Conservation (phyloP, 805 yeast species). For the Trichomonascus vanleenenianus region DNA sequence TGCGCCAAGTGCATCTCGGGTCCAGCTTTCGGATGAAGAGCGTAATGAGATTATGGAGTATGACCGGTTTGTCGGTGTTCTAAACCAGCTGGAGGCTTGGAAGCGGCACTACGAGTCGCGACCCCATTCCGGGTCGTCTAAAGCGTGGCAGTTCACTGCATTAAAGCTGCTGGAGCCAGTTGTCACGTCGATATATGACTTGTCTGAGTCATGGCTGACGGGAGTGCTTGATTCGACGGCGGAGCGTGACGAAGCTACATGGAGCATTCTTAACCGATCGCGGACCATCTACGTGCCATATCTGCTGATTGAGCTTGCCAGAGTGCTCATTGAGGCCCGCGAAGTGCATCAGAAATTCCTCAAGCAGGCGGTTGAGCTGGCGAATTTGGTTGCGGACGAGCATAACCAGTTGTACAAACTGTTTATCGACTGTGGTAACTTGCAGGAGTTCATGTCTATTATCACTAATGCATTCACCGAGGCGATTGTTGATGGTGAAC, state of each 20-base stretch:
- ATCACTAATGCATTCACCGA: conserved; percentile 52
- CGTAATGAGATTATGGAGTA: conserved; percentile 46
- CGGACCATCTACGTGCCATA: conserved; percentile 68
- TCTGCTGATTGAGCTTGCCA: conserved; percentile 58
- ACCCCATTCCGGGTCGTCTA: neutral
- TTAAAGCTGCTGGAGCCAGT: neutral
- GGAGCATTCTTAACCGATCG: conserved; percentile 40
- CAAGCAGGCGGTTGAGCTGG: conserved; percentile 48
- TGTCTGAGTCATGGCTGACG: conserved; percentile 13
- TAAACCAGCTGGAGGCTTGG: conserved; percentile 47
- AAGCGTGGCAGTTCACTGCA: conserved; percentile 5
- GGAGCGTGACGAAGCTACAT: conserved; percentile 26
- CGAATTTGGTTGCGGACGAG: conserved; percentile 63
- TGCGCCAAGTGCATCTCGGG: no score
- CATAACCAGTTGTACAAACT: conserved; percentile 50
- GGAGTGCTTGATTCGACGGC: conserved; percentile 3
- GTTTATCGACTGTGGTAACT: conserved; percentile 49
- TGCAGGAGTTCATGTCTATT: conserved; percentile 44
- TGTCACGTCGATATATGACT: conserved; percentile 3
- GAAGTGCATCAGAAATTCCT: conserved; percentile 37
- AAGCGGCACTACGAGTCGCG: conserved; percentile 21
- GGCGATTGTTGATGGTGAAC: conserved; percentile 35
- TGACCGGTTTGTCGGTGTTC: conserved; percentile 35
- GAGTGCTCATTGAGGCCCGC: conserved; percentile 41
- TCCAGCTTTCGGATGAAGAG: conserved; percentile 8